Base-by-base conservation (phyloP, 1,284 basidiomycete genomes). In the Ustilago tritici region DNA sequence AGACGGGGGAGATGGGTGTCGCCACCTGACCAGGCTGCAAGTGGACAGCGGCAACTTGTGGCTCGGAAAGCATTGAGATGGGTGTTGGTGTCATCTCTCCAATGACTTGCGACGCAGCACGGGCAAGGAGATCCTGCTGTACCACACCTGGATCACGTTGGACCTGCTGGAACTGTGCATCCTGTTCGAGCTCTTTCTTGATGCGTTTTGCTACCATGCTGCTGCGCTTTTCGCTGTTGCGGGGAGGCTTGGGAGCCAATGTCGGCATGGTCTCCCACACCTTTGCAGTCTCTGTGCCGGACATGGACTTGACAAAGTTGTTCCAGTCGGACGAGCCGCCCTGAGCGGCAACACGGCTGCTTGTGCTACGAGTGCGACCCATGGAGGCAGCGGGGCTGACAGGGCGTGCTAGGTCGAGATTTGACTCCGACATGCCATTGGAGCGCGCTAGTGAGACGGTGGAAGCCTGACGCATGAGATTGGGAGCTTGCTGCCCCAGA, bases 31-130 rank as follows among this genome's bases (percentile, higher is more conserved):
- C 74, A 9, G 74, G 74, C 41, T 76, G 74, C 50, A 76, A 32
- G 19, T 63, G 65, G 14, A 68, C 14, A 6, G 66, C 46, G 4
- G 69, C 61, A 6, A 56, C 31, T 15, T 73, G 68, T n/a, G 54
- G 63, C 12, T 47, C 61, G 3, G 70, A 61, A 2, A 58, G 35
- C 0, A 61, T 58, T 28, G 73, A 76, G 19, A 62, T n/a, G 14
- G 76, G 71, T 9, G 66, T 61, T 4, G 69, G 69, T 19, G 72
- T 66, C 62, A 64, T 68, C 49, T 70, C 63, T 32, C 82, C 82
- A 41, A 84, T 78, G 38, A 84, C 81, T 52, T 82, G 77, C 28
- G 71, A 70, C 1, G 82, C 81, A 40, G 82, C 82, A n/a, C 78
- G 56, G 1, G 76, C 63, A 23, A 84, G 35, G 28, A 83, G 74